Percentiles rank a stretch among this genome's conserved stretches.
Evolutionary conservation across 2,329 filamentous ascomycete species (phyloP).

Genomic region (Ploettnerulaceae sp.): DNA sequence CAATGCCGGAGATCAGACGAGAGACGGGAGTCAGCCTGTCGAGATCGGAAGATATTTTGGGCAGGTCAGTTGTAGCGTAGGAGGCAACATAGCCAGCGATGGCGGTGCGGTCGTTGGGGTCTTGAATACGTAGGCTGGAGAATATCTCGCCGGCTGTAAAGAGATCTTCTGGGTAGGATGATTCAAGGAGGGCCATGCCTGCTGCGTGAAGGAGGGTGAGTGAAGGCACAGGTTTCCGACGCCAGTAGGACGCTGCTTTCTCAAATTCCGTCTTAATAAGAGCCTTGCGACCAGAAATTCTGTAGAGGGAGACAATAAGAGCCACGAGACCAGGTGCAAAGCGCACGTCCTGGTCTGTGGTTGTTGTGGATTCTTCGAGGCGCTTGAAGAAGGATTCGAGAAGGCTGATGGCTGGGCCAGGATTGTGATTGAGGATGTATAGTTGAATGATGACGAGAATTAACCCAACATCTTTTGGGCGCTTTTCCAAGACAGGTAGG

Average conservation of each 20-base stretch:
- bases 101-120: conserved; percentile 63
- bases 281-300: conserved; percentile 65
- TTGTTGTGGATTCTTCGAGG: conserved; percentile 57
- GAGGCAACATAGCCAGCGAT: conserved; percentile 84
- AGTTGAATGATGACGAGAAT: conserved; percentile 76
- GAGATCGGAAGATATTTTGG: conserved; percentile 50
- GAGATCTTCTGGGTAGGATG: conserved; percentile 63
- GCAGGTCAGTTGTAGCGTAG: conserved; percentile 57
- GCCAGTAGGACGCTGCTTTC: conserved; percentile 80
- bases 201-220: conserved; percentile 73
- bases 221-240: conserved; percentile 52
- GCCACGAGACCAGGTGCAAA: conserved; percentile 83
- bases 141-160: conserved; percentile 74
- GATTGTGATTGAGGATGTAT: conserved; percentile 67
- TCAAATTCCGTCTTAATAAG: conserved; percentile 70
- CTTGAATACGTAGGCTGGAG: conserved; percentile 59
- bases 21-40: conserved; percentile 57
- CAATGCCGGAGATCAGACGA: conserved; percentile 54
- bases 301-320: conserved; percentile 73
- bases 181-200: conserved; percentile 76
- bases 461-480: conserved; percentile 76
- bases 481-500: conserved; percentile 62
- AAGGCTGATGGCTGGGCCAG: conserved; percentile 66
- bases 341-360: conserved; percentile 61
- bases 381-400: conserved; percentile 71